These are phyloP conservation scores for Cyberlindnera euphorbiae DNA, from an alignment of 805 yeast genomes.

Conservation along the genomic window DNA sequence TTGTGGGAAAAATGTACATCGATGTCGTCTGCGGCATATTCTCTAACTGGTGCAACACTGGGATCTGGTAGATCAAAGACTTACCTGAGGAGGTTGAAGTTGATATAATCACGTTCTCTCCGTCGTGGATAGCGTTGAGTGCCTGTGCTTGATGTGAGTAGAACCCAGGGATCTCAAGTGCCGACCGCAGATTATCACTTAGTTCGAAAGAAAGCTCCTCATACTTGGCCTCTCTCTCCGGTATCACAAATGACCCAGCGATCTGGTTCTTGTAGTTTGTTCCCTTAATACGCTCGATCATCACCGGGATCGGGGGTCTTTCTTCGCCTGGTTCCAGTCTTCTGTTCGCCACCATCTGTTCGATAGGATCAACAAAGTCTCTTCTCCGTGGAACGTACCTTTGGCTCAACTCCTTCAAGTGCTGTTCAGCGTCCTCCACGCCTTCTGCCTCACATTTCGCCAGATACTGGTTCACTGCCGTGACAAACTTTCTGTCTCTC, in stretches of 20 bases:
- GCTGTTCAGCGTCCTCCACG: constrained; percentile 36
- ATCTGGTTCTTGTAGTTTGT: constrained; percentile 63
- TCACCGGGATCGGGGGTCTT: constrained; percentile 40
- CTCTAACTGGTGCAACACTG: constrained; percentile 53
- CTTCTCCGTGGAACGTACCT: constrained; percentile 43
- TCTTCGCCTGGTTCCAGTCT: constrained; percentile 22
- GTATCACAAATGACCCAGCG: constrained; percentile 43
- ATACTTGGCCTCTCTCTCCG: constrained; percentile 42
- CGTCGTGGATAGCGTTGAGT: constrained; percentile 48
- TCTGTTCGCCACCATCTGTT: constrained; percentile 42
- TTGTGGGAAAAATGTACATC: constrained; percentile 90
- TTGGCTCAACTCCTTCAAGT: constrained; percentile 34
- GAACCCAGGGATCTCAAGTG: constrained; percentile 46
- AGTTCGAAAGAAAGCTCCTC: constrained; percentile 38
- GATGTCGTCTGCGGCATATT: constrained; percentile 50
- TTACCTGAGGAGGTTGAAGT: constrained; percentile 97
- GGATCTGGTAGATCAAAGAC: constrained; percentile 85
- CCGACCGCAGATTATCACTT: constrained; percentile 48
- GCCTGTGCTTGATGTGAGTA: constrained; percentile 86
- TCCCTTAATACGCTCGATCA: constrained; percentile 47
- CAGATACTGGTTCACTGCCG: constrained; percentile 35
- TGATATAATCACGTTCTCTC: constrained; percentile 76
- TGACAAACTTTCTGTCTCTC: constrained; percentile 49
- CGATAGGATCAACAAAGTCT: constrained; percentile 56
- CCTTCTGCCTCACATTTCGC: constrained; percentile 25